Conservation (phyloP, 805 yeast species). For the Candida sanyiensis region DNA sequence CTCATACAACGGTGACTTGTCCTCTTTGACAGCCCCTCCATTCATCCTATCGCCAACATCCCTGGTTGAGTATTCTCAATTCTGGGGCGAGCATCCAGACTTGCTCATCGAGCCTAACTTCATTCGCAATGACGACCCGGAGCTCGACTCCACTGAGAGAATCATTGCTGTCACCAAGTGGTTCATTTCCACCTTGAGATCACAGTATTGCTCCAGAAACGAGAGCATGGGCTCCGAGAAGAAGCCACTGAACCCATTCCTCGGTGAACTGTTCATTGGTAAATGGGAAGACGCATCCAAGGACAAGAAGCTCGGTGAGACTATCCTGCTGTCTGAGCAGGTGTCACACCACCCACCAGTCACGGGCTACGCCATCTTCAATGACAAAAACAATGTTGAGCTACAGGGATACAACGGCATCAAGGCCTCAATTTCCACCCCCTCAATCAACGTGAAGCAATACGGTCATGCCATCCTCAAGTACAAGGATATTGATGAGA, state of each 20-base stretch:
- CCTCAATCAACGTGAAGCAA: constrained; percentile 83
- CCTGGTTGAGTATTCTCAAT: constrained; percentile 84
- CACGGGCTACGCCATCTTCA: constrained; percentile 83
- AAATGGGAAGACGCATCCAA: constrained; percentile 61
- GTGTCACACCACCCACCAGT: constrained; percentile 97
- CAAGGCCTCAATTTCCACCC: constrained; percentile 73
- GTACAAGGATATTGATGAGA: constrained; percentile 56
- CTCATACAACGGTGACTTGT: constrained; percentile 87
- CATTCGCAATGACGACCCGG: constrained; percentile 34
- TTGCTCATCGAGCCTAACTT: constrained; percentile 68
- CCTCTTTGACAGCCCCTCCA: constrained; percentile 95
- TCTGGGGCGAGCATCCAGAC: constrained; percentile 93
- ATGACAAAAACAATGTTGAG: constrained; percentile 60
- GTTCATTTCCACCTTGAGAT: constrained; percentile 86
- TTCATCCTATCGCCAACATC: constrained; percentile 90
- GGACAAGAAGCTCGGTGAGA: constrained; percentile 60
- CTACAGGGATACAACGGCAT: constrained; percentile 89
- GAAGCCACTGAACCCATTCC: constrained; percentile 93
- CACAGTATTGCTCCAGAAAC: constrained; percentile 90
- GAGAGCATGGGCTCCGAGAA: constrained; percentile 93
- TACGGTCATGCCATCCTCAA: constrained; percentile 82
- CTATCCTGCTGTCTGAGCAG: constrained; percentile 80
- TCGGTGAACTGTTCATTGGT: constrained; percentile 92
- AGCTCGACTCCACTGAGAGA: constrained; percentile 55
- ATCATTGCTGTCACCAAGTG: constrained; percentile 80